phyloP scores from a whole-genome alignment of 225 moss, liverwort and hornwort genomes.

The Bryum argenteum region DNA sequence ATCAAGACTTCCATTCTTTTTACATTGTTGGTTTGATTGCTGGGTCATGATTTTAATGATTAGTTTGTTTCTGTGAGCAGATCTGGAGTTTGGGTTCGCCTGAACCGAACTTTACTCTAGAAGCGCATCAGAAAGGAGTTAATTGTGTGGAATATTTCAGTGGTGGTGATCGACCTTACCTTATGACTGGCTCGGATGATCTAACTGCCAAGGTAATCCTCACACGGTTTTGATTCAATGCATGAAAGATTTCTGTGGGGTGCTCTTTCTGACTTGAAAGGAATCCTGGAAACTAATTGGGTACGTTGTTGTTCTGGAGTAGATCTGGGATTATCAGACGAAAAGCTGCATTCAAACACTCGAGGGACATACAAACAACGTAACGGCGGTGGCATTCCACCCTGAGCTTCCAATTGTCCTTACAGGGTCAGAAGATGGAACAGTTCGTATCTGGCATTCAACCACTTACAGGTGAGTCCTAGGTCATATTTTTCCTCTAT shows the following conservation, averaged over 20 bases:
- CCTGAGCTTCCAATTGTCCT: conserved; percentile 88
- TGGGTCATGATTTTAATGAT: conserved; percentile 7
- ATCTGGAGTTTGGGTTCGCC: conserved; percentile 86
- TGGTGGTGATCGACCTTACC: conserved; percentile 78
- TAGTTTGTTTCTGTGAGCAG: conserved; percentile 31
- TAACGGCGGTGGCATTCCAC: conserved; percentile 85
- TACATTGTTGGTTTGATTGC: neutral
- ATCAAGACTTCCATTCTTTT: neutral
- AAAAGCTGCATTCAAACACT: conserved; percentile 94
- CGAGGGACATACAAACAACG: conserved; percentile 87
- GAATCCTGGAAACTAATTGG: conserved; percentile 4
- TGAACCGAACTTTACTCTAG: conserved; percentile 83
- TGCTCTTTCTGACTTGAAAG: neutral
- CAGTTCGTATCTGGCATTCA: conserved; percentile 90
- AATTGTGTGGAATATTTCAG: conserved; percentile 85
- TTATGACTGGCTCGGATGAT: conserved; percentile 83
- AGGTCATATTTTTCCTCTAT: neutral
- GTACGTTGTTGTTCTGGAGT: conserved; percentile 26
- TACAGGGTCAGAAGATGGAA: conserved; percentile 92
- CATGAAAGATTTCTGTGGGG: neutral
- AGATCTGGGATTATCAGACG: conserved; percentile 96
- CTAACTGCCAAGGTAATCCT: conserved; percentile 74
- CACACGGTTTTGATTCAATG: neutral
- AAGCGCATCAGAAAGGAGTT: conserved; percentile 83
- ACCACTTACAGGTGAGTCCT: conserved; percentile 72